A percentile compares a stretch with the other conserved stretches of the same genome.
Evolutionary conservation across 2,329 filamentous ascomycete species (phyloP).

Genomic region (Bipolaris gigantea): DNA sequence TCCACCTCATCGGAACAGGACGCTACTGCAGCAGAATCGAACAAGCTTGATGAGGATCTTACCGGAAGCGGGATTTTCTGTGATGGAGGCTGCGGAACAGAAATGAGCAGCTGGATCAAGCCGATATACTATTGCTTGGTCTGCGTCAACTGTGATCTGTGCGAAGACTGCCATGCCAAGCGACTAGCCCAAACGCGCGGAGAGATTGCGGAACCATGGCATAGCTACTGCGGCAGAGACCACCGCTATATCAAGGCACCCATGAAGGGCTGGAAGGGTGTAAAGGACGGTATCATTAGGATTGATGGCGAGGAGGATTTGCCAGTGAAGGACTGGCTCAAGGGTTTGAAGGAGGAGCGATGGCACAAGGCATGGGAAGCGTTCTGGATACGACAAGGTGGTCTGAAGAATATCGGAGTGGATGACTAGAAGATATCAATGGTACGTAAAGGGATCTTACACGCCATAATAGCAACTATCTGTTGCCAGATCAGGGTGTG

Average conservation of each 20-base stretch:
- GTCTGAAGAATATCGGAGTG: slow-evolving; percentile 13
- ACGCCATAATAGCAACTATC: no score
- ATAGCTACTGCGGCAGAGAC: background rate
- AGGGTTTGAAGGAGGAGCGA: slow-evolving; percentile 17
- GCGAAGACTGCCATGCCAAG: slow-evolving; percentile 1
- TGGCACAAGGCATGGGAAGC: slow-evolving; percentile 26
- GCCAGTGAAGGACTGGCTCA: slow-evolving; percentile 20
- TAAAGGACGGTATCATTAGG: background rate
- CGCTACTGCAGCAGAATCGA: background rate
- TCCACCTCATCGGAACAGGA: background rate
- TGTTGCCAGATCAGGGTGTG: background rate
- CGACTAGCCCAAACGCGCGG: background rate
- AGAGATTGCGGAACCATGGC: background rate
- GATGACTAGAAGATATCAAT: background rate
- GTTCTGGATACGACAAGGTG: slow-evolving; percentile 20
- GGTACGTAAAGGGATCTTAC: background rate
- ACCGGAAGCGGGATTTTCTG: background rate
- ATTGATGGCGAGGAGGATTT: slow-evolving; percentile 3
- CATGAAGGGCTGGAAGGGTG: background rate
- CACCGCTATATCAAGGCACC: background rate
- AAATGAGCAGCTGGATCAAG: background rate
- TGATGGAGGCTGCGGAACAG: background rate
- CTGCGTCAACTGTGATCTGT: background rate
- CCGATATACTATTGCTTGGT: slow-evolving; percentile 3
- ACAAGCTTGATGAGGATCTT: background rate